Percentiles rank a stretch among this genome's conserved stretches.
Evolutionary conservation across 768 basidiomycete genomes (phyloP).

Genomic region (Kwoniella heveanensis): DNA sequence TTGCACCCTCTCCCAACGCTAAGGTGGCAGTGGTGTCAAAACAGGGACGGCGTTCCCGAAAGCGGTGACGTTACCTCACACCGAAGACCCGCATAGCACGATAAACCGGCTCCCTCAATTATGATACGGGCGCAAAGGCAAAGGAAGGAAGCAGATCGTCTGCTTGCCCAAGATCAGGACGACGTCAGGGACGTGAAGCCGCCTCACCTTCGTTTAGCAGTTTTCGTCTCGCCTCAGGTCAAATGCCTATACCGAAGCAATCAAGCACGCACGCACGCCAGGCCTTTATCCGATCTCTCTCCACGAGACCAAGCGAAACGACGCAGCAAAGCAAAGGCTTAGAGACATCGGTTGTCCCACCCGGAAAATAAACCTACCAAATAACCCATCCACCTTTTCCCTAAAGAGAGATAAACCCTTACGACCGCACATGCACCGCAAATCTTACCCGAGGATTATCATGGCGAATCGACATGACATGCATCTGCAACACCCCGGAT

Average conservation of each 20-base stretch:
- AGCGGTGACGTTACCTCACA: neutral
- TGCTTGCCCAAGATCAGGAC: neutral
- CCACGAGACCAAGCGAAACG: neutral
- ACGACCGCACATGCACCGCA: neutral
- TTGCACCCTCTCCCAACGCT: neutral
- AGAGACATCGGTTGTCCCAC: constrained; percentile 1
- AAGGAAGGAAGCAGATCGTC: no score
- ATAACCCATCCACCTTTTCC: no score
- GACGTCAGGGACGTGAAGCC: neutral
- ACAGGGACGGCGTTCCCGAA: neutral
- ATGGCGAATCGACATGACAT: neutral
- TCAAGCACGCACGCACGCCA: neutral
- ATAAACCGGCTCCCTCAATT: no score
- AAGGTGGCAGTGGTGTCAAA: neutral
- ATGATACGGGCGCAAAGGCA: neutral
- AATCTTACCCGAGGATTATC: neutral
- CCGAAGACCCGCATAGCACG: neutral
- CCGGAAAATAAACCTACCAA: constrained; percentile 2
- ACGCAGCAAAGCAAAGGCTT: no score
- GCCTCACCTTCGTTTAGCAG: neutral
- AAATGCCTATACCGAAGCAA: no score
- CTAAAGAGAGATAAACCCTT: neutral
- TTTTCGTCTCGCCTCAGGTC: neutral
- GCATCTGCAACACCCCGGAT: no score
- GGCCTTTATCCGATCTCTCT: neutral